These are phyloP conservation scores for Aspergillus intermedius DNA, from an alignment of 2,329 filamentous ascomycete species.

Conservation along the genomic window DNA sequence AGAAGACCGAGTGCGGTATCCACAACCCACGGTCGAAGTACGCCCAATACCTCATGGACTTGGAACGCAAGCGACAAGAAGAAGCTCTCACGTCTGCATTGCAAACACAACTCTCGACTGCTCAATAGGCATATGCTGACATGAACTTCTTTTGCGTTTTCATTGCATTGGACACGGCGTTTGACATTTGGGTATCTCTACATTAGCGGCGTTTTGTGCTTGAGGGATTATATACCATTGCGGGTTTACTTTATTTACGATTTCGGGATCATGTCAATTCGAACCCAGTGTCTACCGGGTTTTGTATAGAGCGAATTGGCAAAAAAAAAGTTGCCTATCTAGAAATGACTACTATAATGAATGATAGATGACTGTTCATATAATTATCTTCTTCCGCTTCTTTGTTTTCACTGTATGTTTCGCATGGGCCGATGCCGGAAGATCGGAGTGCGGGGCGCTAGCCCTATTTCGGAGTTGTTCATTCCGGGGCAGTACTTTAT, in stretches of 20 bases:
- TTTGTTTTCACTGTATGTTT: not conserved
- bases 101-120: constrained; percentile 24
- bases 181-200: constrained; percentile 7
- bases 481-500: too few relatives aligned
- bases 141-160: constrained; percentile 4
- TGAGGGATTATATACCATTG: too few relatives aligned
- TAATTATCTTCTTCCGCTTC: not conserved
- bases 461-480: too few relatives aligned
- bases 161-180: constrained; percentile 3
- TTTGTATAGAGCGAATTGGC: constrained; percentile 14
- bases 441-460: too few relatives aligned
- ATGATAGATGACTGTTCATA: constrained; percentile 7
- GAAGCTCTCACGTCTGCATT: constrained; percentile 46
- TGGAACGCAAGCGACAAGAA: constrained; percentile 62
- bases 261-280: constrained; percentile 3
- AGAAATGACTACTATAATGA: constrained; percentile 16
- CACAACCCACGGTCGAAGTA: constrained; percentile 97
- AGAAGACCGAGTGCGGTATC: constrained; percentile 96
- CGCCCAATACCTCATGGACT: constrained; percentile 70
- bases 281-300: constrained; percentile 3
- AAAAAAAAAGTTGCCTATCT: constrained; percentile 2
- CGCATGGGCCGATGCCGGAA: too few relatives aligned
- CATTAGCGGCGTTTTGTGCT: constrained; percentile 13
- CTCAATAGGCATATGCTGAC: constrained; percentile 15
- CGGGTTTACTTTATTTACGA: constrained; percentile 8